phyloP scores from a whole-genome alignment of 768 basidiomycete species.

The Mycena leptocephala region DNA sequence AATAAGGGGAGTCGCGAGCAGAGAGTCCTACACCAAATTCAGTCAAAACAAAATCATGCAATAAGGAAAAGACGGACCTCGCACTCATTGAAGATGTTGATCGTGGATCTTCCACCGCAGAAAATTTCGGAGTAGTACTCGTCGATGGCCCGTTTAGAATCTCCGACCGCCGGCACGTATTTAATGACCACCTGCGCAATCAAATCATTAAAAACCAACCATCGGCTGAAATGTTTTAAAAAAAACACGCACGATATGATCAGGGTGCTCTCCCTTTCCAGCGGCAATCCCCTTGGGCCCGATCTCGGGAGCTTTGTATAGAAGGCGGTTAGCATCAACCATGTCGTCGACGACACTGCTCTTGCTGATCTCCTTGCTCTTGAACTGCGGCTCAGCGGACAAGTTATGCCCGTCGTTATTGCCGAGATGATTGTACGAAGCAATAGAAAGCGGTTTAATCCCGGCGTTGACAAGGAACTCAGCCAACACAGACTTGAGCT shows the following conservation, averaged over 20 bases:
- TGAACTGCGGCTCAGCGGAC: slow-evolving; percentile 92
- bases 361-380: slow-evolving; percentile 98
- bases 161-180: slow-evolving; percentile 96
- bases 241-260: slow-evolving; percentile 79
- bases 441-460: slow-evolving; percentile 97
- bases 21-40: slow-evolving; percentile 76
- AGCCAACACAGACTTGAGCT: slow-evolving; percentile 95
- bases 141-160: slow-evolving; percentile 98
- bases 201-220: no score
- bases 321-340: slow-evolving; percentile 91
- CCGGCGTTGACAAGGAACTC: slow-evolving; percentile 99
- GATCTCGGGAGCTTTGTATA: slow-evolving; percentile 87
- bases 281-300: slow-evolving; percentile 66
- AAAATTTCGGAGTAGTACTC: slow-evolving; percentile 99
- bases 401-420: slow-evolving; percentile 98
- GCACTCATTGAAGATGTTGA: slow-evolving; percentile 98
- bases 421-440: slow-evolving; percentile 98
- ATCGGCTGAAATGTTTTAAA: no score
- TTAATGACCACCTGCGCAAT: slow-evolving; percentile 85
- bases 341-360: slow-evolving; percentile 98
- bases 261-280: slow-evolving; percentile 95
- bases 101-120: slow-evolving; percentile 93
- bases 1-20: slow-evolving; percentile 96
- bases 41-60: slow-evolving; percentile 6
- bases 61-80: slow-evolving; percentile 65